Evolutionary conservation across 1,284 basidiomycete species (phyloP), one percentile per base, ranked within the genome.

Genomic region (Irpex rosettiformis): DNA sequence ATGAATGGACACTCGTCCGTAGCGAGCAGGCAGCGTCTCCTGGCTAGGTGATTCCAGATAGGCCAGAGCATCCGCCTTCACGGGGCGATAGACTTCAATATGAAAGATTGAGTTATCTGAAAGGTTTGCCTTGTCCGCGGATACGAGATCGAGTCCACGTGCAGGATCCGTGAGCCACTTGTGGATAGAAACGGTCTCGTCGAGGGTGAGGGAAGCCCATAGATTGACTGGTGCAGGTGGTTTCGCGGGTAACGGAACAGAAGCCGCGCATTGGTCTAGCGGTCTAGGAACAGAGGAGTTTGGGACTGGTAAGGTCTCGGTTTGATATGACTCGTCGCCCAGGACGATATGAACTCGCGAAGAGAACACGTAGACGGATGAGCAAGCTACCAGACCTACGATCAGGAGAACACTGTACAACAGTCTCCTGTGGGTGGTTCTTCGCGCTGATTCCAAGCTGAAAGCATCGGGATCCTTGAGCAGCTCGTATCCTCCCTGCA

Each of bases 1-100:
- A 63, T 83, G 78, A 53, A 87, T 71, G 8, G 79, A 75, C n/a
- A 80, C 82, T 54, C 79, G 70, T 1, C 79, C 78, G 64, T 72
- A 75, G 54, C 72, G 71, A 37, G 69, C 60, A 0, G 77, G 77
- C 0, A 71, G 66, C 3, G 59, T 54, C 2, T 56, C 58, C 2
- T 64, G 57, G 27, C 61, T 62, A 3, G 74, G 70, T 25, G 69
- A 66, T 6, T 75, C 72, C 52, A 85, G 67, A 64, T 83, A 83
- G 3, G 70, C 72, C 7, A 85, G 71, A 2, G 78, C 78, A n/a
- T 75, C 77, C 3, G 70, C 68, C 69, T 85, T 85, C 2, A 75
- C 63, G 0, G 84, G 84, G 42, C 76, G 73, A 59, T 77, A 78
- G 0, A 72, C 69, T 64, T 84, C 83, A 56, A 85, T 79, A 60